Evolutionary conservation across 106 monocot genomes (phyloP), one percentile per base, ranked within the genome.

Genomic region (Ottelia alismoides): DNA sequence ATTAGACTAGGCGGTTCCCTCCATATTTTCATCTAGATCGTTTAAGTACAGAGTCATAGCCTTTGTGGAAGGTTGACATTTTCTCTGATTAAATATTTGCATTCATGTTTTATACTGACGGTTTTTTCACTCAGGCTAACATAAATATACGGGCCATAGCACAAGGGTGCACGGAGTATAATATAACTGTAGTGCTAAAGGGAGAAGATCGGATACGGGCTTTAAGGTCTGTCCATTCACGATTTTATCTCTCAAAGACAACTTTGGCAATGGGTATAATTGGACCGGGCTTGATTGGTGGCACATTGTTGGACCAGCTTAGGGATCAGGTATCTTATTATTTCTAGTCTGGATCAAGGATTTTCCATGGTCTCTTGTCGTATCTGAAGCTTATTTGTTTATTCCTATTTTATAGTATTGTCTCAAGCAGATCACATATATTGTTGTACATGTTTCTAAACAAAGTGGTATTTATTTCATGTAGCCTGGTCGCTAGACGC

Each of bases 131-230:
- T 28, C 68, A 90, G 96, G 89, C 89, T 51, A 89, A 83, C 59
- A 77, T 89, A 56, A 98, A 98, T 70, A 74, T 98, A 60, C 78
- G 96, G 48, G 96, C 96, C 31, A 98, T 98, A 74, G 85, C 96
- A 56, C 96, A 98, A 82, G 96, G 96, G 48, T 89, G 89, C 70
- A 85, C 89, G 31, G 96, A 98, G 56, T 98, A 98, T 74, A 98
- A 98, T 64, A 85, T 98, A 30, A 98, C 96, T 45, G 76, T 98
- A 35, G 96, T 98, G 2, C 30, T 98, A 47, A 89, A 90, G 63
- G 82, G 85, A 70, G 79, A 90, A 51, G 89, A 98, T 65, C 81
- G 89, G 46, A 69, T 98, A 49, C 65, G 79, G 70, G 96, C 82
- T 44, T 62, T 98, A 27, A 68, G 82, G 57, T 89, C 96, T 51